Conservation (phyloP, 108 stramenopile genomes). For the Nitzschia inconspicua region DNA sequence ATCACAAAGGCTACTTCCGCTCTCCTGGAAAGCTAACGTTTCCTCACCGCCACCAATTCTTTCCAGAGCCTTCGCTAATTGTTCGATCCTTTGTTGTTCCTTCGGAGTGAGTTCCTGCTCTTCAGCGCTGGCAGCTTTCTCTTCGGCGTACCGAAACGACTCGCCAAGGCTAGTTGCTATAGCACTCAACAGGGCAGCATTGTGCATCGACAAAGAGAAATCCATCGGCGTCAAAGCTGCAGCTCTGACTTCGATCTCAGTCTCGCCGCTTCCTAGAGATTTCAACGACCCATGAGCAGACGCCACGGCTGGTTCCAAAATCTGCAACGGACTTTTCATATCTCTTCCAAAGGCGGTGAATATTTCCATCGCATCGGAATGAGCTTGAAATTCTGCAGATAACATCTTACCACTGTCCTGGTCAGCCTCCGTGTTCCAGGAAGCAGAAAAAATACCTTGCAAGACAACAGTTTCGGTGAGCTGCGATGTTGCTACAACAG, state of each 20-base stretch:
- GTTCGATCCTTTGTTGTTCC: conserved; percentile 50
- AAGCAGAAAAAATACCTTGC: conserved; percentile 57
- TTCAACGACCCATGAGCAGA: conserved; percentile 50
- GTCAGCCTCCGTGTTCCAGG: conserved; percentile 16
- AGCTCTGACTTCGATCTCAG: conserved; percentile 54
- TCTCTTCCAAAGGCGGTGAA: conserved; percentile 75
- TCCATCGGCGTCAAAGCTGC: conserved; percentile 64
- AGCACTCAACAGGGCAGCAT: conserved; percentile 70
- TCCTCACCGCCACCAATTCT: neutral
- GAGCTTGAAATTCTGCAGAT: conserved; percentile 42
- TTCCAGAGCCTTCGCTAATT: conserved; percentile 57
- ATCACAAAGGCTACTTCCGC: conserved; percentile 2
- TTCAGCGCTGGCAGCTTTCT: neutral
- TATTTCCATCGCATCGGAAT: conserved; percentile 68
- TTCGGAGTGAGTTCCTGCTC: conserved; percentile 39
- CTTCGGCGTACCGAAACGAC: conserved; percentile 25
- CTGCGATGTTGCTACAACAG: conserved; percentile 2
- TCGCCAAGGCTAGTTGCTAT: conserved; percentile 56
- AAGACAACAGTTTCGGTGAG: conserved; percentile 68
- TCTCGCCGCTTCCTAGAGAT: conserved; percentile 14
- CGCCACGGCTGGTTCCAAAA: conserved; percentile 68
- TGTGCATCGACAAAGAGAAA: conserved; percentile 74
- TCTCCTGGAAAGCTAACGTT: neutral
- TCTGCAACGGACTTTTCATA: conserved; percentile 68
- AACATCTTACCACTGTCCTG: conserved; percentile 23